These are phyloP conservation scores for Mucuna pruriens DNA, from an alignment of 306 rosid species.

Conservation along the genomic window DNA sequence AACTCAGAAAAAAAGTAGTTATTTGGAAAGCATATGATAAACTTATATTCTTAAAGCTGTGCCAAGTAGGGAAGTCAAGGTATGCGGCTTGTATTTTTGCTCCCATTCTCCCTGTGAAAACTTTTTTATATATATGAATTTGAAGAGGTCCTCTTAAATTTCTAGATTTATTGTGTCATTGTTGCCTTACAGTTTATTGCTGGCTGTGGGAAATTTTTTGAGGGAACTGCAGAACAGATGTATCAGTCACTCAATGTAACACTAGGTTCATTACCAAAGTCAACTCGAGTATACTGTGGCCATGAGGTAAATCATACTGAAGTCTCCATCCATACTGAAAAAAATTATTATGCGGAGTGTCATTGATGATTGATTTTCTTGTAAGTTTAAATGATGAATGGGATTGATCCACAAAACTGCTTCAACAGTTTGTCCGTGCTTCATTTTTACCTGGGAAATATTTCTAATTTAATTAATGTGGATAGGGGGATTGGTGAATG, in stretches of 20 bases:
- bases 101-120: conserved; percentile 1
- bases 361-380: conserved; percentile 6
- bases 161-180: conserved; percentile 34
- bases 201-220: conserved; percentile 87
- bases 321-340: neutral
- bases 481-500: neutral
- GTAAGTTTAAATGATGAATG: conserved; percentile 14
- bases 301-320: conserved; percentile 74
- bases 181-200: conserved; percentile 70
- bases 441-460: neutral
- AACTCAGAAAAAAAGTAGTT: neutral
- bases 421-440: neutral
- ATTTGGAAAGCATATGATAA: conserved; percentile 23
- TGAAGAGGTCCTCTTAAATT: conserved; percentile 13
- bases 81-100: conserved; percentile 4
- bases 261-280: conserved; percentile 79
- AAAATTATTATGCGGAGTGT: neutral
- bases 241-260: conserved; percentile 79
- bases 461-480: neutral
- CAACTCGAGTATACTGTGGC: conserved; percentile 86
- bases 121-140: conserved; percentile 8
- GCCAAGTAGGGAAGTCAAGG: conserved; percentile 5
- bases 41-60: conserved; percentile 11
- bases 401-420: conserved; percentile 5
- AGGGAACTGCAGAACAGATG: conserved; percentile 98